Evolutionary conservation across 192 early-diverging fungal species (phyloP).

Genomic region (Backusella tarrabulga): DNA sequence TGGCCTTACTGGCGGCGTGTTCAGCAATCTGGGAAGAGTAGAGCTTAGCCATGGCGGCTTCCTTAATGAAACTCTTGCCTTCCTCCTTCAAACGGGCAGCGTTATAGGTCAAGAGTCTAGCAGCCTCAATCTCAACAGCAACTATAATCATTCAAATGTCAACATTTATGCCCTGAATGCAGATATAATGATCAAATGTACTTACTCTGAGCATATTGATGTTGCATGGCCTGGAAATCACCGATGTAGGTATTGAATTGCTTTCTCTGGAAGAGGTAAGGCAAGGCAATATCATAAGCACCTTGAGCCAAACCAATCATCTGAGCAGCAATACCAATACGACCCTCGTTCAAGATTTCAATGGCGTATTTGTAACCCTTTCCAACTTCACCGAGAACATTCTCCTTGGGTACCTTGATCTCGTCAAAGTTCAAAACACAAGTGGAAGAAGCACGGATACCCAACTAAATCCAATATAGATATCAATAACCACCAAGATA

Average conservation of each 20-base stretch:
- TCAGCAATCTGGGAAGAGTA: constrained; percentile 96
- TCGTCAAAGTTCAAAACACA: constrained; percentile 94
- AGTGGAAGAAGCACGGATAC: constrained; percentile 95
- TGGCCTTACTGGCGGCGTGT: constrained; percentile 74
- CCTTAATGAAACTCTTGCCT: constrained; percentile 87
- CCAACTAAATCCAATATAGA: constrained; percentile 47
- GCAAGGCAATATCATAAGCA: constrained; percentile 81
- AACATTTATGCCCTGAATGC: not conserved
- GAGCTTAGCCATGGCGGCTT: constrained; percentile 98
- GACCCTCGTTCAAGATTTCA: constrained; percentile 96
- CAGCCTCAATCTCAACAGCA: constrained; percentile 94
- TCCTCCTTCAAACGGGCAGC: constrained; percentile 94
- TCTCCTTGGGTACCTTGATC: constrained; percentile 75
- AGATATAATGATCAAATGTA: not conserved
- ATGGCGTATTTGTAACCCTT: constrained; percentile 99
- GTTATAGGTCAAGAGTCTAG: constrained; percentile 95
- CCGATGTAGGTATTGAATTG: constrained; percentile 86
- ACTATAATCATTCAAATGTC: constrained; percentile 31
- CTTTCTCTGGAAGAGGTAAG: constrained; percentile 94
- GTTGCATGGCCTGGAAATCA: constrained; percentile 77
- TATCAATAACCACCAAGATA: not conserved
- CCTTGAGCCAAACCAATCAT: constrained; percentile 96
- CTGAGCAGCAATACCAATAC: constrained; percentile 53
- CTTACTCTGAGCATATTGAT: constrained; percentile 60
- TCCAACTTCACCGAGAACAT: constrained; percentile 91